Evolutionary conservation across 1,284 basidiomycete genomes (phyloP).

Genomic region (Caloboletus firmus): DNA sequence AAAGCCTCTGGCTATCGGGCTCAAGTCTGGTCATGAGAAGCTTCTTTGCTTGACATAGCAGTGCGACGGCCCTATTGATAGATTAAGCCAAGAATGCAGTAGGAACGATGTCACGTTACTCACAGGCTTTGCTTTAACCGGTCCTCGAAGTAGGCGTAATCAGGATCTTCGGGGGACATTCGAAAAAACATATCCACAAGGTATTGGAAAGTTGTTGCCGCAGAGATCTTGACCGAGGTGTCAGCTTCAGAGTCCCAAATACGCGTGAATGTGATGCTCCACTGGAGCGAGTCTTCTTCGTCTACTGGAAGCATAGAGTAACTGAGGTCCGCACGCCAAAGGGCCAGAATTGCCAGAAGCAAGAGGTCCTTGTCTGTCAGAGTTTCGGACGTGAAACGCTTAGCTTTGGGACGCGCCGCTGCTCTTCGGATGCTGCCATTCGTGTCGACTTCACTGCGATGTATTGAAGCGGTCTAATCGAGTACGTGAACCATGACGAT

Average conservation of each 20-base stretch:
- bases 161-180: slow-evolving; percentile 41
- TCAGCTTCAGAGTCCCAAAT: slow-evolving; percentile 66
- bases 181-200: slow-evolving; percentile 48
- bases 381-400: slow-evolving; percentile 55
- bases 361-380: slow-evolving; percentile 66
- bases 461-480: slow-evolving; percentile 46
- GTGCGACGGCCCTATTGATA: slow-evolving; percentile 48
- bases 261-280: slow-evolving; percentile 47
- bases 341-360: slow-evolving; percentile 59
- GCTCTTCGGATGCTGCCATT: slow-evolving; percentile 55
- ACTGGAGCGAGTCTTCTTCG: slow-evolving; percentile 42
- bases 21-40: slow-evolving; percentile 59
- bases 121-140: slow-evolving; percentile 40
- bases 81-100: slow-evolving; percentile 6
- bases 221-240: slow-evolving; percentile 61
- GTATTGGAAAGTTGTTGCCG: slow-evolving; percentile 48
- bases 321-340: slow-evolving; percentile 60
- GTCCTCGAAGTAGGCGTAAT: slow-evolving; percentile 33
- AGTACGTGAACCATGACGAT: slow-evolving; percentile 9
- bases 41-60: slow-evolving; percentile 57
- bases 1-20: slow-evolving; percentile 61
- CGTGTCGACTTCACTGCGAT: slow-evolving; percentile 57
- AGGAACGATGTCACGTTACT: slow-evolving; percentile 8
- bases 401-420: slow-evolving; percentile 58
- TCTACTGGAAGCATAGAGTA: slow-evolving; percentile 45